Conservation (phyloP, 2,329 filamentous ascomycete genomes). For the Phaeosphaeriaceae sp. region DNA sequence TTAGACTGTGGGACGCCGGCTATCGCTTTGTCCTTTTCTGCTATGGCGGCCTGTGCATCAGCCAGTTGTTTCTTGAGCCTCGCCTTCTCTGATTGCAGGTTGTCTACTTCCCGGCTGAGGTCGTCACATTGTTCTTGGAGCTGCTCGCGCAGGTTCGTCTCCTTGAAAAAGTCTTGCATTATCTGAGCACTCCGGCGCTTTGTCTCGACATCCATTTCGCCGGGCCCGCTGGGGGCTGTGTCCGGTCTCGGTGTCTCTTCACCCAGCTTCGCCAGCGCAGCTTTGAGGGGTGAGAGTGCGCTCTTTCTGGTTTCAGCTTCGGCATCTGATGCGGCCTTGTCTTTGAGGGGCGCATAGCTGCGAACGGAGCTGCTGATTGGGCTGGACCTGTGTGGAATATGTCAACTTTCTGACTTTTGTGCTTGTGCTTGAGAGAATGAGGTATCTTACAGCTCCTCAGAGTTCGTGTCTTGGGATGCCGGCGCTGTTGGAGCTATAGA, state of each 20-base stretch:
- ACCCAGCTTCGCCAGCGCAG: conserved; percentile 38
- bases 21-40: conserved; percentile 40
- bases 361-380: conserved; percentile 31
- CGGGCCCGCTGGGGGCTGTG: conserved; percentile 40
- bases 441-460: conserved; percentile 11
- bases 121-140: conserved; percentile 46
- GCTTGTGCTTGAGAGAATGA: background rate
- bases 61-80: conserved; percentile 42
- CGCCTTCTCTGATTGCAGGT: conserved; percentile 37
- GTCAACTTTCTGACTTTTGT: conserved; percentile 1
- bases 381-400: conserved; percentile 16
- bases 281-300: conserved; percentile 35
- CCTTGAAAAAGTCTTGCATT: conserved; percentile 50
- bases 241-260: conserved; percentile 38
- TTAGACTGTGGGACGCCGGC: conserved; percentile 25
- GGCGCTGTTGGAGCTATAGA: conserved; percentile 24
- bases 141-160: conserved; percentile 45
- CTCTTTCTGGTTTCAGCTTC: conserved; percentile 39
- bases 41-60: conserved; percentile 38
- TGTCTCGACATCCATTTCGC: conserved; percentile 39
- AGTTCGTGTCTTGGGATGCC: conserved; percentile 4
- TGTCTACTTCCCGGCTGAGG: conserved; percentile 39
- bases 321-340: conserved; percentile 45
- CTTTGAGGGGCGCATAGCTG: conserved; percentile 34
- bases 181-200: conserved; percentile 42